phyloP scores from a whole-genome alignment of 1,284 basidiomycete species.

The Rhodotorula sp. region DNA sequence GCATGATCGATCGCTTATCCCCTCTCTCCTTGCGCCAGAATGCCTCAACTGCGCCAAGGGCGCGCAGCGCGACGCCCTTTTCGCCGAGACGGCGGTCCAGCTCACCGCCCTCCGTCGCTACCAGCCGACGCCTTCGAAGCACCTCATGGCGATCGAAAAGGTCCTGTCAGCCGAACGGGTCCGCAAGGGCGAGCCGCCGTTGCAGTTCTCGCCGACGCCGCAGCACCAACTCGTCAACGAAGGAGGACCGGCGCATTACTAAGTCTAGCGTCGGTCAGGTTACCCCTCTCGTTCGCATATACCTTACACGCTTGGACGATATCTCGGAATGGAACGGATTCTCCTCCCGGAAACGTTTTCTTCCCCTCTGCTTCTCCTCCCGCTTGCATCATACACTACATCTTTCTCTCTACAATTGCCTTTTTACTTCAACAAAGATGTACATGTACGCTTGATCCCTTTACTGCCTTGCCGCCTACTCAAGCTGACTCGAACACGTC shows the following conservation, averaged over 20 bases:
- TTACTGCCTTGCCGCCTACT: background rate
- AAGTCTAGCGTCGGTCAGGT: background rate
- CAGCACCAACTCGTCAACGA: too few species aligned
- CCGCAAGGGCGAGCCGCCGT: constrained; percentile 7
- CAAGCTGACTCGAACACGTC: background rate
- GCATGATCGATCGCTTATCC: background rate
- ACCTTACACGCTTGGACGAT: too few species aligned
- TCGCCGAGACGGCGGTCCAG: constrained; percentile 64
- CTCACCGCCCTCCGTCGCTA: constrained; percentile 67
- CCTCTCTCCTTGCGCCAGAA: constrained; percentile 8
- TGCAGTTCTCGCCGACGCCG: background rate
- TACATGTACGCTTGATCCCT: background rate
- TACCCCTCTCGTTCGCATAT: too few species aligned
- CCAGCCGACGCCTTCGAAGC: constrained; percentile 64
- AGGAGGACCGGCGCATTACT: background rate
- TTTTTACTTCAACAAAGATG: background rate
- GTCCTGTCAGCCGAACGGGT: constrained; percentile 23
- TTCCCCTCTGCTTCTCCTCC: too few species aligned
- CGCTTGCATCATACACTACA: background rate
- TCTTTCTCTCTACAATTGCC: background rate
- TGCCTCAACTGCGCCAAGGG: constrained; percentile 59
- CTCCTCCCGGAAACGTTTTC: background rate
- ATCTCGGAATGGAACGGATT: background rate
- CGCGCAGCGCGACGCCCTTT: constrained; percentile 66
- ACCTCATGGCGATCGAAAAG: constrained; percentile 61